Evolutionary conservation across 78 protist genomes (phyloP).

Genomic region (Cavenderia fasciculata): DNA sequence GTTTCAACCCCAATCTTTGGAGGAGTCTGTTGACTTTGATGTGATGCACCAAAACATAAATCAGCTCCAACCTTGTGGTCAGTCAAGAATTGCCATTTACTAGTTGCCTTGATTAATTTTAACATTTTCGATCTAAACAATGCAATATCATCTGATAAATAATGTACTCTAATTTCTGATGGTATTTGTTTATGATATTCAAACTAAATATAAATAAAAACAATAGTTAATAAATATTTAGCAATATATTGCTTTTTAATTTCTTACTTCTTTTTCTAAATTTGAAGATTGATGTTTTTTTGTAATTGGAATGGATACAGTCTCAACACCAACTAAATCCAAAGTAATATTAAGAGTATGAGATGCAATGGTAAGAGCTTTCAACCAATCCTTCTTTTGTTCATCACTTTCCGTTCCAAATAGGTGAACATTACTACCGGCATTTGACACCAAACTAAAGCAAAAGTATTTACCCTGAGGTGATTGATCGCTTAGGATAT

Average conservation of each 20-base stretch:
- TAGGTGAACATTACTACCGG: not conserved
- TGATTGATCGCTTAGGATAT: not conserved
- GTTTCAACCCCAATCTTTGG: too few species aligned
- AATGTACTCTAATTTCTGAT: conserved; percentile 12
- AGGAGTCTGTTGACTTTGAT: too few species aligned
- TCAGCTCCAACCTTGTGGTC: conserved; percentile 17
- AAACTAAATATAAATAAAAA: not conserved
- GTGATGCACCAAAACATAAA: too few species aligned
- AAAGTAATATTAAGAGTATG: conserved; percentile 6
- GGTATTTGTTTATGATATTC: conserved; percentile 54
- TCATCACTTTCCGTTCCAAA: conserved; percentile 33
- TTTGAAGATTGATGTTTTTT: not conserved
- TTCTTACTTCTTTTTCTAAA: conserved; percentile 18
- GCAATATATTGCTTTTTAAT: not conserved
- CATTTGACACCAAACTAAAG: conserved; percentile 7
- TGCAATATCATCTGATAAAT: conserved; percentile 24
- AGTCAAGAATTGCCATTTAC: not conserved
- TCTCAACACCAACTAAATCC: conserved; percentile 8
- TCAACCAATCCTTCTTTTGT: conserved; percentile 22
- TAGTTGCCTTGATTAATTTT: not conserved
- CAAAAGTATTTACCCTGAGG: conserved; percentile 23
- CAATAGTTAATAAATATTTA: not conserved
- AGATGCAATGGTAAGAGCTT: not conserved
- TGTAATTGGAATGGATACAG: not conserved
- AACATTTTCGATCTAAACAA: conserved; percentile 57